phyloP scores from a whole-genome alignment of 306 rosid species.

The Albizia julibrissin region DNA sequence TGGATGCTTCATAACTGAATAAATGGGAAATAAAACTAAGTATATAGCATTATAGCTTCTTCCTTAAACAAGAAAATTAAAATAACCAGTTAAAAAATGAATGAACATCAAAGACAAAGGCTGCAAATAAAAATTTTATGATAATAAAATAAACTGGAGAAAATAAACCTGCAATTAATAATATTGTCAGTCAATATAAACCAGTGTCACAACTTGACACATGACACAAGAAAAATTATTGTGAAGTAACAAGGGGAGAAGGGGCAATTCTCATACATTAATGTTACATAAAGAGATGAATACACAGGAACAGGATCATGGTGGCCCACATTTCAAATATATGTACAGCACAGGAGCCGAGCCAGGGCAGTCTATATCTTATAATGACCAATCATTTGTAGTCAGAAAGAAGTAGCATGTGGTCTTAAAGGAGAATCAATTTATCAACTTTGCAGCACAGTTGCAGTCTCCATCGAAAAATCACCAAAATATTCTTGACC shows the following conservation, averaged over 20 bases:
- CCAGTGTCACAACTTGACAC: slow-evolving; percentile 41
- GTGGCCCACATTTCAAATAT: slow-evolving; percentile 58
- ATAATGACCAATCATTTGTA: slow-evolving; percentile 53
- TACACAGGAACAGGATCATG: slow-evolving; percentile 64
- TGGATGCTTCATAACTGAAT: slow-evolving; percentile 27
- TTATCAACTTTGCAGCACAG: slow-evolving; percentile 43
- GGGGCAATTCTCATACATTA: slow-evolving; percentile 51
- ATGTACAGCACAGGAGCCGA: slow-evolving; percentile 75
- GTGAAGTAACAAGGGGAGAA: slow-evolving; percentile 39
- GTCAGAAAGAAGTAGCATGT: slow-evolving; percentile 60
- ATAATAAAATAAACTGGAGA: slow-evolving; percentile 25
- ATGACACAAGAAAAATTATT: slow-evolving; percentile 43
- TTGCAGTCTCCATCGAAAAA: slow-evolving; percentile 42
- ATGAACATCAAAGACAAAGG: slow-evolving; percentile 24
- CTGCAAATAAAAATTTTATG: slow-evolving; percentile 34
- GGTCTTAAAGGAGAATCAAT: slow-evolving; percentile 53
- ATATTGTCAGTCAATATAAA: slow-evolving; percentile 41
- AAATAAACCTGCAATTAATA: slow-evolving; percentile 44
- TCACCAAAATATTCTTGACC: slow-evolving; percentile 46
- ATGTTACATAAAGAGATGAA: slow-evolving; percentile 57
- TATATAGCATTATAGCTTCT: slow-evolving; percentile 5
- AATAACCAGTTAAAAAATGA: slow-evolving; percentile 23
- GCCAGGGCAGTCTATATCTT: slow-evolving; percentile 55
- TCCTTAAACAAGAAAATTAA: slow-evolving; percentile 18
- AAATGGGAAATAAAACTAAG: slow-evolving; percentile 7